These are phyloP conservation scores for Cladosporium sp. DNA, from an alignment of 2,329 filamentous ascomycete genomes.

Conservation along the genomic window DNA sequence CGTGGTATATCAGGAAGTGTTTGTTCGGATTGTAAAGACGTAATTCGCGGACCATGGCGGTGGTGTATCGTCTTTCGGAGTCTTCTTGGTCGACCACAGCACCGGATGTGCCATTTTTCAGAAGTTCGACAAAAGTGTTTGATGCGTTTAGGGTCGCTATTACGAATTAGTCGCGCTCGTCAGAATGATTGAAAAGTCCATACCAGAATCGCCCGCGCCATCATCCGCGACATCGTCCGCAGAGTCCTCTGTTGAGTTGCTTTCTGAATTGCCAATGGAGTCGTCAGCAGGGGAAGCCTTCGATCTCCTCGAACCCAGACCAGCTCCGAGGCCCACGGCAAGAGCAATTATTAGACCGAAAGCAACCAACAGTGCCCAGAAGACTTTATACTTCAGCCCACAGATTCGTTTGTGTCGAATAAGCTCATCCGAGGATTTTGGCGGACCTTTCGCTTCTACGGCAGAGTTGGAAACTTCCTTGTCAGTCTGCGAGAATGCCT, in stretches of 20 bases:
- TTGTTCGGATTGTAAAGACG: neutral
- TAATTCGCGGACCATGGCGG: neutral
- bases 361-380: neutral
- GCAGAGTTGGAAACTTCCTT: no score
- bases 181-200: neutral
- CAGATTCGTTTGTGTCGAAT: neutral
- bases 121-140: neutral
- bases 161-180: neutral
- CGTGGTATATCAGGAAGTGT: neutral
- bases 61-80: neutral
- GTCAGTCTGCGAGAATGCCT: neutral
- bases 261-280: no score
- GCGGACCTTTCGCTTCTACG: no score
- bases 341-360: neutral
- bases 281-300: no score
- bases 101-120: neutral
- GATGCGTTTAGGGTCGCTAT: neutral
- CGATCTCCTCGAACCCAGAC: neutral
- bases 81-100: neutral
- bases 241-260: no score
- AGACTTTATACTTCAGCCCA: neutral
- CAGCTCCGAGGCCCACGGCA: neutral
- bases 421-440: no score
- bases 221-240: no score
- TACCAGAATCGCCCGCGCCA: neutral